Evolutionary conservation across 2,329 filamentous ascomycete genomes (phyloP).

Genomic region (Exserohilum turcica): DNA sequence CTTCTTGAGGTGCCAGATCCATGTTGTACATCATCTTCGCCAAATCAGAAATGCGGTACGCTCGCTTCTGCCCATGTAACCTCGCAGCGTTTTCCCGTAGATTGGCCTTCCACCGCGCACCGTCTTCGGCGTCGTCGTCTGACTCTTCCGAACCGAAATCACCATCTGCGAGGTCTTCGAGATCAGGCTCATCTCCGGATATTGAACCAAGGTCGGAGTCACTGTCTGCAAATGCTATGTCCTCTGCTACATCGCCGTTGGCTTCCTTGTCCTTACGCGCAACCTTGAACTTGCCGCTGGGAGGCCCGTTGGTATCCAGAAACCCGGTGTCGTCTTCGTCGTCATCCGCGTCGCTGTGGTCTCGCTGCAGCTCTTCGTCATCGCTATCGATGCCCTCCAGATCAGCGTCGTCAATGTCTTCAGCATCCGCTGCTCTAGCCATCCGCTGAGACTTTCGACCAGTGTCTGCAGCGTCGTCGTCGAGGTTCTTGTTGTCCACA

Average conservation of each 20-base stretch:
- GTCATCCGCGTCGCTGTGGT: constrained; percentile 55
- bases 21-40: constrained; percentile 89
- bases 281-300: constrained; percentile 44
- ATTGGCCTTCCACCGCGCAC: constrained; percentile 86
- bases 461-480: constrained; percentile 62
- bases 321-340: constrained; percentile 59
- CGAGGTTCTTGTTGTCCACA: constrained; percentile 58
- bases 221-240: constrained; percentile 90
- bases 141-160: constrained; percentile 61
- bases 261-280: constrained; percentile 36
- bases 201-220: constrained; percentile 95
- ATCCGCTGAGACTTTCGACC: constrained; percentile 61
- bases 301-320: constrained; percentile 47
- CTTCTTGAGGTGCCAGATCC: constrained; percentile 73
- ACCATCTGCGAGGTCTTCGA: constrained; percentile 48
- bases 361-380: constrained; percentile 60
- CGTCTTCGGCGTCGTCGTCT: constrained; percentile 70
- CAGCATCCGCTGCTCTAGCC: constrained; percentile 54
- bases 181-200: constrained; percentile 60
- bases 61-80: constrained; percentile 70
- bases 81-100: constrained; percentile 74
- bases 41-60: constrained; percentile 80
- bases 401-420: constrained; percentile 59
- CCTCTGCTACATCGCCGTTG: constrained; percentile 57
- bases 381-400: constrained; percentile 54